Percentiles rank a stretch among this genome's conserved stretches.
Conservation (phyloP, 371 early-diverging fungal genomes). For the Dichotomocladium elegans region DNA sequence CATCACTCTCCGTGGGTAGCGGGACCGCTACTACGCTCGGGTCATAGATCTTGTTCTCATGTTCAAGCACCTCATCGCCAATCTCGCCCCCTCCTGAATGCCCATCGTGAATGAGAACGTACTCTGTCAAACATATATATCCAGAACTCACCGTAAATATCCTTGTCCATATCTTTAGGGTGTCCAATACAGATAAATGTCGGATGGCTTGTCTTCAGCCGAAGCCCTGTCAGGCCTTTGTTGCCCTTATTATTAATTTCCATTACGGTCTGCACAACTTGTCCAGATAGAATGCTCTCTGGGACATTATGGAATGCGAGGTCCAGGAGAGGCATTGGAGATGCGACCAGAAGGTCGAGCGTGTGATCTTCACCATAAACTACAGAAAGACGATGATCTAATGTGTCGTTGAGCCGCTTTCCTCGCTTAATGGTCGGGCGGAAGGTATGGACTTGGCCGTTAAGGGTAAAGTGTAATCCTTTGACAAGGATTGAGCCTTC, state of each 20-base stretch:
- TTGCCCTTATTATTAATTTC: slow-evolving; percentile 84
- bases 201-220: slow-evolving; percentile 82
- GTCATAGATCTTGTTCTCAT: slow-evolving; percentile 33
- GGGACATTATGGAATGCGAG: slow-evolving; percentile 75
- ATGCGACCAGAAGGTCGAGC: slow-evolving; percentile 71
- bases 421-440: slow-evolving; percentile 70
- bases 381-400: slow-evolving; percentile 52
- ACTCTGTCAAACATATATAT: too few relatives aligned
- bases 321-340: slow-evolving; percentile 83
- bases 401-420: slow-evolving; percentile 70
- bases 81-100: background rate
- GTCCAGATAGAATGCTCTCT: slow-evolving; percentile 76
- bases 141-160: slow-evolving; percentile 38
- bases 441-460: slow-evolving; percentile 69
- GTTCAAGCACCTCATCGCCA: slow-evolving; percentile 1
- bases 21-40: slow-evolving; percentile 41
- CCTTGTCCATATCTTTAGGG: slow-evolving; percentile 41
- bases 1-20: slow-evolving; percentile 19
- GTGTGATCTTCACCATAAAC: slow-evolving; percentile 69
- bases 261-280: slow-evolving; percentile 69
- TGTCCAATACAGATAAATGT: slow-evolving; percentile 77
- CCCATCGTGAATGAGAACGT: too few relatives aligned
- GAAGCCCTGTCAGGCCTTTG: slow-evolving; percentile 64
- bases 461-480: slow-evolving; percentile 77
- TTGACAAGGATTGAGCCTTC: slow-evolving; percentile 72